Conservation (phyloP, 441 rosid species). For the Brassica balearica region DNA sequence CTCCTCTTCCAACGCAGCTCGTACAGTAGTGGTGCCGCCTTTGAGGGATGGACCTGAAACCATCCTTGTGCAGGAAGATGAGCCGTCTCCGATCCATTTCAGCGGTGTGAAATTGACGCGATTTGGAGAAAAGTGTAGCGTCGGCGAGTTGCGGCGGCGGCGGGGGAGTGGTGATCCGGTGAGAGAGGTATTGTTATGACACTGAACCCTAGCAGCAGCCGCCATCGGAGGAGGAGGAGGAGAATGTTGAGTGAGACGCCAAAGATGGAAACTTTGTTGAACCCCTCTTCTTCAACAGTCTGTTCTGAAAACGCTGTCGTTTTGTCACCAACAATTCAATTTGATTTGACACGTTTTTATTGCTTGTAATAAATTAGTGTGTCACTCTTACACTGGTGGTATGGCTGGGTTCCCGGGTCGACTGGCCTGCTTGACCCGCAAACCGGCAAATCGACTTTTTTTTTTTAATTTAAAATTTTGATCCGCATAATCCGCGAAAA, state of each 20-base stretch:
- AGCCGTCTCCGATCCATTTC: conserved; percentile 39
- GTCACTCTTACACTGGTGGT: neutral
- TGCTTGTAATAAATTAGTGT: neutral
- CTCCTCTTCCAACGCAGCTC: conserved; percentile 61
- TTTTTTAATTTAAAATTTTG: too few species aligned
- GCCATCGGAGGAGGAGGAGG: conserved; percentile 41
- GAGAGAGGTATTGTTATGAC: conserved; percentile 32
- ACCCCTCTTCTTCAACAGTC: conserved; percentile 1
- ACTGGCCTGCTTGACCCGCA: too few species aligned
- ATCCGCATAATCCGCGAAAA: too few species aligned
- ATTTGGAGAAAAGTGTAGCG: conserved; percentile 38
- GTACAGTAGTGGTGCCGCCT: conserved; percentile 5
- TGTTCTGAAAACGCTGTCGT: conserved; percentile 33
- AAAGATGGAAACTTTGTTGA: conserved; percentile 32
- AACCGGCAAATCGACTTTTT: too few species aligned
- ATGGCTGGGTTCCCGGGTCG: too few species aligned
- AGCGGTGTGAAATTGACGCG: conserved; percentile 33
- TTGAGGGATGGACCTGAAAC: conserved; percentile 34
- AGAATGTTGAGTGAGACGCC: conserved; percentile 27
- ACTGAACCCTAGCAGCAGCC: conserved; percentile 43
- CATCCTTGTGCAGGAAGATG: conserved; percentile 37
- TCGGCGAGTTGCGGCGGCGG: conserved; percentile 37
- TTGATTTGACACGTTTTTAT: neutral
- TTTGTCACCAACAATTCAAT: neutral
- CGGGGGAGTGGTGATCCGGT: conserved; percentile 29